These are phyloP conservation scores for Pleurotus giganteus DNA, from an alignment of 768 basidiomycete genomes.

Conservation along the genomic window DNA sequence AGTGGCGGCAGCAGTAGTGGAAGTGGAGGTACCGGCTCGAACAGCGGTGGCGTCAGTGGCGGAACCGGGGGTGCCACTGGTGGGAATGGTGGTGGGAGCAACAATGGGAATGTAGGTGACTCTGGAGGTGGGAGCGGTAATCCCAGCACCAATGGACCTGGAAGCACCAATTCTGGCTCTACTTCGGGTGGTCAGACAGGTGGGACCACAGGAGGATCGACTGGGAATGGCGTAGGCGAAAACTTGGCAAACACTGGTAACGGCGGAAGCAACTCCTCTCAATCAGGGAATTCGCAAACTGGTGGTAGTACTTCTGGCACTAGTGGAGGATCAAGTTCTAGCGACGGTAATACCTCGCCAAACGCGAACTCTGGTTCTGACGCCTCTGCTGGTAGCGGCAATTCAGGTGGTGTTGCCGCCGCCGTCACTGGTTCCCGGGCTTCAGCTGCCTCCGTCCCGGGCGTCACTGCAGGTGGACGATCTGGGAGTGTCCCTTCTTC, in stretches of 20 bases:
- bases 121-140: neutral
- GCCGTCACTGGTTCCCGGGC: neutral
- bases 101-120: neutral
- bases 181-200: constrained; percentile 7
- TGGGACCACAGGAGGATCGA: too few relatives aligned
- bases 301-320: neutral
- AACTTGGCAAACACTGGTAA: too few relatives aligned
- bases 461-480: neutral
- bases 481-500: neutral
- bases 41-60: neutral
- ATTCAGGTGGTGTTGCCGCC: neutral
- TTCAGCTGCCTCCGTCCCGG: neutral
- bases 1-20: constrained; percentile 16
- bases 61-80: neutral
- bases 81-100: neutral
- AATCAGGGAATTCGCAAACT: neutral
- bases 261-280: constrained; percentile 1
- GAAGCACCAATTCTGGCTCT: neutral
- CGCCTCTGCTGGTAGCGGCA: neutral
- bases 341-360: neutral
- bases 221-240: too few relatives aligned
- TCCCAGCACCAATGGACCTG: neutral
- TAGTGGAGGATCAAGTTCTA: neutral
- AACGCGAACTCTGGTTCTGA: neutral
- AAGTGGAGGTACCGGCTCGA: neutral